Conservation (phyloP, 2,329 filamentous ascomycete genomes). For the Exophiala sp. region DNA sequence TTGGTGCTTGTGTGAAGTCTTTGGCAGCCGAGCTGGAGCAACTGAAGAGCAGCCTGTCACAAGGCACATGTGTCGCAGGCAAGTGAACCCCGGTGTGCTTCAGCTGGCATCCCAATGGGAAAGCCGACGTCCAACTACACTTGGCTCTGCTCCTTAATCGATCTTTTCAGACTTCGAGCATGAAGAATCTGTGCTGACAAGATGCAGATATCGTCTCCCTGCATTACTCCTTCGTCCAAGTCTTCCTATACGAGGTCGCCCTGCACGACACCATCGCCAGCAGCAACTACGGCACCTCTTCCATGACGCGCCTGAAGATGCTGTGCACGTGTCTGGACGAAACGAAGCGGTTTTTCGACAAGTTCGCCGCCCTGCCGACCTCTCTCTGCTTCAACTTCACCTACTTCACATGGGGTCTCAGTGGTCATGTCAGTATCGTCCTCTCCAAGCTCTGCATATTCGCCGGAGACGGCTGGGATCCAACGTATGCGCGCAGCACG, state of each 20-base stretch:
- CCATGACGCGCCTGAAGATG: constrained; percentile 44
- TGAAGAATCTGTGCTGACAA: constrained; percentile 1
- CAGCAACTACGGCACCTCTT: constrained; percentile 33
- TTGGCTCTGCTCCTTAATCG: background rate
- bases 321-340: constrained; percentile 48
- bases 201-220: constrained; percentile 27
- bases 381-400: constrained; percentile 44
- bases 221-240: constrained; percentile 30
- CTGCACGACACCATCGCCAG: constrained; percentile 38
- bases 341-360: constrained; percentile 47
- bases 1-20: constrained; percentile 38
- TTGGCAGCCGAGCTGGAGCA: constrained; percentile 40
- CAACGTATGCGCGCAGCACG: constrained; percentile 23
- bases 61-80: constrained; percentile 1
- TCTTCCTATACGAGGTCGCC: constrained; percentile 29
- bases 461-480: constrained; percentile 29
- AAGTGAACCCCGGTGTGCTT: background rate
- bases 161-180: background rate
- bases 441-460: constrained; percentile 30
- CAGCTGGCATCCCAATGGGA: background rate
- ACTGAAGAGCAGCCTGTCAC: constrained; percentile 15
- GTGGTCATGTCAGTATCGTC: constrained; percentile 41
- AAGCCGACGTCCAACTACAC: background rate
- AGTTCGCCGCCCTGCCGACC: constrained; percentile 44
- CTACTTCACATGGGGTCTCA: constrained; percentile 42